These are phyloP conservation scores for Fusarium brevicatenulatum DNA, from an alignment of 2,329 filamentous ascomycete species.

Conservation along the genomic window DNA sequence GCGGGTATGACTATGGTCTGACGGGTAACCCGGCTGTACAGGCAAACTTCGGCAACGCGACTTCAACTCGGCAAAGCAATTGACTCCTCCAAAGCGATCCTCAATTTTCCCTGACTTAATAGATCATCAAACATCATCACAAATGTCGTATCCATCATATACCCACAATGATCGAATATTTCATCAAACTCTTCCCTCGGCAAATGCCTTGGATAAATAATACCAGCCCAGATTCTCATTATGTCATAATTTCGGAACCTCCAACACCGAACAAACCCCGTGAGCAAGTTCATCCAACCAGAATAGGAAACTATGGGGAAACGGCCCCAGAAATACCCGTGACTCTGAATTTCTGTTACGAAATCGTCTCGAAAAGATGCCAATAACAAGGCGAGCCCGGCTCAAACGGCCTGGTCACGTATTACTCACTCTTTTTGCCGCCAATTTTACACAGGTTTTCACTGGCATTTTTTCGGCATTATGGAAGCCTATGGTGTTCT, in stretches of 20 bases:
- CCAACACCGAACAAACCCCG: neutral
- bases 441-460: too few relatives aligned
- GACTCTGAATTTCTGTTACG: slow-evolving; percentile 40
- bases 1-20: too few relatives aligned
- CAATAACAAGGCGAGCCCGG: slow-evolving; percentile 29
- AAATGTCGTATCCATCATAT: neutral
- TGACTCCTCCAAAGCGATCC: too few relatives aligned
- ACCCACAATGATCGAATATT: neutral
- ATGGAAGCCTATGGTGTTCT: neutral
- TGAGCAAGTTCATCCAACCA: neutral
- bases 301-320: neutral
- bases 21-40: neutral
- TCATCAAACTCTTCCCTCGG: neutral
- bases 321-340: slow-evolving; percentile 26
- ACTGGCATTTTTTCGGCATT: neutral
- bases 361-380: slow-evolving; percentile 38
- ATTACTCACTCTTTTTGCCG: neutral
- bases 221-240: neutral
- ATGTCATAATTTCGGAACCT: neutral
- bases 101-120: too few relatives aligned
- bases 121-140: too few relatives aligned
- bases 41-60: neutral
- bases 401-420: neutral
- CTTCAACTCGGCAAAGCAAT: too few relatives aligned
- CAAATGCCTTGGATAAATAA: neutral